These are phyloP conservation scores for Globomyces sp. DNA, from an alignment of 371 early-diverging fungal species.

Conservation along the genomic window DNA sequence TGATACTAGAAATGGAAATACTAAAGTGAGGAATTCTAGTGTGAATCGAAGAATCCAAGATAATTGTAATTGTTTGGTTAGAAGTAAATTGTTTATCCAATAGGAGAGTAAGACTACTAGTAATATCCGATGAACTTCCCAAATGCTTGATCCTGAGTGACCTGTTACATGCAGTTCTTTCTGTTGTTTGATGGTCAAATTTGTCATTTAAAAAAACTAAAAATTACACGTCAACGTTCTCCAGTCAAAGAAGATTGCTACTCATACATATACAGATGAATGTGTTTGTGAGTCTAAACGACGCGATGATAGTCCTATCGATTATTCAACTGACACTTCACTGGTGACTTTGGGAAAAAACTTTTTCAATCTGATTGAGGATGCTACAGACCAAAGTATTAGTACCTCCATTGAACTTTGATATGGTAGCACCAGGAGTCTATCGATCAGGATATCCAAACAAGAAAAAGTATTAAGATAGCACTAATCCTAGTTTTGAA, in stretches of 20 bases:
- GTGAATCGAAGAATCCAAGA: background rate
- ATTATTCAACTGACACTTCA: too few species aligned
- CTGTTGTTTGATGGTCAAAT: conserved; percentile 49
- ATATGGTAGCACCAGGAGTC: conserved; percentile 87
- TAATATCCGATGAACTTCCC: conserved; percentile 43
- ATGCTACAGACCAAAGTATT: conserved; percentile 16
- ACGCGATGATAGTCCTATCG: too few species aligned
- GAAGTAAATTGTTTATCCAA: conserved; percentile 47
- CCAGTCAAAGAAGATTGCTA: background rate
- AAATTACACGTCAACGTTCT: too few species aligned
- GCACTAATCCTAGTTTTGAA: conserved; percentile 45
- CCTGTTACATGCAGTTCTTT: conserved; percentile 72
- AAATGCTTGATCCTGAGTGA: conserved; percentile 65
- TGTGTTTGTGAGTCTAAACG: too few species aligned
- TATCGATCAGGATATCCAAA: conserved; percentile 90
- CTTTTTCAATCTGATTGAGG: background rate
- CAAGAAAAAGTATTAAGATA: conserved; percentile 60
- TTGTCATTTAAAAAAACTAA: background rate
- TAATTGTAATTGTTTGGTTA: background rate
- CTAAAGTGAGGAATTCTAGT: conserved; percentile 23
- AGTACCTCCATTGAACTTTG: conserved; percentile 72
- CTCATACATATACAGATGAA: too few species aligned
- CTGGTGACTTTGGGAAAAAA: too few species aligned
- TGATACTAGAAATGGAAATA: conserved; percentile 26
- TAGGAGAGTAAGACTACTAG: conserved; percentile 53